Evolutionary conservation across 1,139 yeast genomes (phyloP).

Genomic region (Lodderomyces parapsilosis): DNA sequence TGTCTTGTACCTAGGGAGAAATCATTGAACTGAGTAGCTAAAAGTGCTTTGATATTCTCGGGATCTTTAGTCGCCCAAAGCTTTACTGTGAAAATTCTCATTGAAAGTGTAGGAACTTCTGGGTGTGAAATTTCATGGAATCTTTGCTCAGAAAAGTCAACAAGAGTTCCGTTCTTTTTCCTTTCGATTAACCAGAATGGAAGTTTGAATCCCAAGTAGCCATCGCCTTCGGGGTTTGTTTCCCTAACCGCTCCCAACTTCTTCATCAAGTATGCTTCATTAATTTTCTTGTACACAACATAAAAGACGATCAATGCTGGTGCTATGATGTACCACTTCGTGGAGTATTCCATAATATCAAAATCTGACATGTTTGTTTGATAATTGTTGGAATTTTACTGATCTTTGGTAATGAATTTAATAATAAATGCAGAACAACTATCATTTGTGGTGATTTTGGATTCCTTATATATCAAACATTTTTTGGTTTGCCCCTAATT

Average conservation of each 20-base stretch:
- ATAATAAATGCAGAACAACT: background rate
- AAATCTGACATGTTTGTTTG: slow-evolving; percentile 23
- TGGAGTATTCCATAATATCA: slow-evolving; percentile 27
- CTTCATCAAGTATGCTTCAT: slow-evolving; percentile 10
- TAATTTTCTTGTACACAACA: slow-evolving; percentile 6
- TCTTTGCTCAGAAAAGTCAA: slow-evolving; percentile 20
- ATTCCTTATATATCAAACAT: background rate
- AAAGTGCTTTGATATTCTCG: slow-evolving; percentile 39
- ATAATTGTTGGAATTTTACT: background rate
- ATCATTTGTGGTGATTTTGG: background rate
- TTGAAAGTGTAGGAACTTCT: slow-evolving; percentile 18
- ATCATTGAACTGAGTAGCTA: slow-evolving; percentile 49
- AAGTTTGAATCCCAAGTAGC: slow-evolving; percentile 23
- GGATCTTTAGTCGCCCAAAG: slow-evolving; percentile 33
- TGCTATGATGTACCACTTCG: slow-evolving; percentile 14
- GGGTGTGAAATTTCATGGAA: slow-evolving; percentile 13
- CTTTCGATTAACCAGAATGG: slow-evolving; percentile 16
- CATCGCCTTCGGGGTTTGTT: slow-evolving; percentile 15
- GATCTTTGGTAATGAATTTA: no score
- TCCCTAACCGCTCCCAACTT: slow-evolving; percentile 22
- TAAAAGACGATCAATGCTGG: slow-evolving; percentile 12
- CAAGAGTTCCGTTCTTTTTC: slow-evolving; percentile 24
- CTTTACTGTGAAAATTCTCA: slow-evolving; percentile 20
- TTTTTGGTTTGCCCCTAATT: background rate
- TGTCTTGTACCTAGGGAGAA: slow-evolving; percentile 52